Evolutionary conservation across 2,329 filamentous ascomycete species (phyloP).

Genomic region (Ophiosphaerella narmari): DNA sequence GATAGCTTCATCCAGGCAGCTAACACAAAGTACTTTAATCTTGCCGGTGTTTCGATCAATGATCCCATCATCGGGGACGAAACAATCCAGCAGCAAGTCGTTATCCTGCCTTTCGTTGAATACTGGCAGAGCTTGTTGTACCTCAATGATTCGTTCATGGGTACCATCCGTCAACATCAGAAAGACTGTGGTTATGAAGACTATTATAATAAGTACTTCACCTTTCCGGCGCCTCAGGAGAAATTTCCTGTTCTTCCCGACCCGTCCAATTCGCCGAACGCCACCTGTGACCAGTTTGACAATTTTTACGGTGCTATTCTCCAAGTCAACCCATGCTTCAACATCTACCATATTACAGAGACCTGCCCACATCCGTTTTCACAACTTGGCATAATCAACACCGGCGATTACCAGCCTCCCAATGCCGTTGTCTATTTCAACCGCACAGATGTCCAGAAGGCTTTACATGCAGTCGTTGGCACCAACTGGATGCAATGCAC

Average conservation of each 20-base stretch:
- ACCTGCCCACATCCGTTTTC: slow-evolving; percentile 51
- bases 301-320: slow-evolving; percentile 46
- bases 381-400: slow-evolving; percentile 46
- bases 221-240: slow-evolving; percentile 46
- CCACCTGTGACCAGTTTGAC: slow-evolving; percentile 48
- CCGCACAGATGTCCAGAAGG: slow-evolving; percentile 56
- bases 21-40: slow-evolving; percentile 56
- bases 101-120: slow-evolving; percentile 43
- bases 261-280: slow-evolving; percentile 22
- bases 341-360: slow-evolving; percentile 54
- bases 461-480: slow-evolving; percentile 53
- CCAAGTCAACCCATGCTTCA: slow-evolving; percentile 56
- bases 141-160: slow-evolving; percentile 51
- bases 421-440: slow-evolving; percentile 56
- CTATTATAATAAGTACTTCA: slow-evolving; percentile 40
- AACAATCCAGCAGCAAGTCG: slow-evolving; percentile 44
- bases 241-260: slow-evolving; percentile 40
- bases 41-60: slow-evolving; percentile 57
- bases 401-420: slow-evolving; percentile 47
- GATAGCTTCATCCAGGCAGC: slow-evolving; percentile 60
- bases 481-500: slow-evolving; percentile 52
- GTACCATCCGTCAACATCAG: slow-evolving; percentile 39
- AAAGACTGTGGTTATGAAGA: slow-evolving; percentile 32
- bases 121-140: slow-evolving; percentile 49
- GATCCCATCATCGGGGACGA: slow-evolving; percentile 53